Percentiles rank a stretch among this genome's conserved stretches.
These are phyloP conservation scores for Raphanus hybrid DNA, from an alignment of 441 rosid species.

Conservation along the genomic window DNA sequence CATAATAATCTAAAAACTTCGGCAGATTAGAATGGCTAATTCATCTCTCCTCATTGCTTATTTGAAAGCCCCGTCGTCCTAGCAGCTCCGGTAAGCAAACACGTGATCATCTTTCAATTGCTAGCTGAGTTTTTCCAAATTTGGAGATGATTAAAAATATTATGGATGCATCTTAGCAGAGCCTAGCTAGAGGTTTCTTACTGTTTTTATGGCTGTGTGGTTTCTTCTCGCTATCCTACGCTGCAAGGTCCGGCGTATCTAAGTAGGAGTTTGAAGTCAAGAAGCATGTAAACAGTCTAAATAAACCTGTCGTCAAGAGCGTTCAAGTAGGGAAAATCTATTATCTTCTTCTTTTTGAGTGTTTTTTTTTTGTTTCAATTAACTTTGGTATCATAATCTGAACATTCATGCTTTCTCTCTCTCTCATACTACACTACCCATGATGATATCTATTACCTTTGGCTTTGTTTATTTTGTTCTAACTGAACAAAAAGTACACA, in stretches of 20 bases:
- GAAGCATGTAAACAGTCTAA: conserved; percentile 84
- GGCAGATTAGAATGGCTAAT: neutral
- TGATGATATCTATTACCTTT: conserved; percentile 34
- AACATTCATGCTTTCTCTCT: too few relatives aligned
- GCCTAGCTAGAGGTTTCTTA: conserved; percentile 33
- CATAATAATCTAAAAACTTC: neutral
- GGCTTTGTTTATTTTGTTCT: too few relatives aligned
- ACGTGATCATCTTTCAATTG: neutral
- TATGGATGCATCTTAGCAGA: neutral
- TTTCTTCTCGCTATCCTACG: conserved; percentile 50
- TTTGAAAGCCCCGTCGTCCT: neutral
- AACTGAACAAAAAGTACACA: too few relatives aligned
- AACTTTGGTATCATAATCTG: too few relatives aligned
- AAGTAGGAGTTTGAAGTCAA: conserved; percentile 75
- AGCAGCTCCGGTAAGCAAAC: neutral
- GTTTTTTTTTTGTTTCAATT: neutral
- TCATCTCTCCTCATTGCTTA: neutral
- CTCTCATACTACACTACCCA: neutral
- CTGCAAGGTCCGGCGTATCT: conserved; percentile 64
- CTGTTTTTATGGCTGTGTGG: conserved; percentile 48
- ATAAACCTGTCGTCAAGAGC: conserved; percentile 79
- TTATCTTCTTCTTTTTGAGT: neutral
- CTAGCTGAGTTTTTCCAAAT: neutral
- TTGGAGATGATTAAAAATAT: neutral
- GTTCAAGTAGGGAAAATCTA: conserved; percentile 58